Evolutionary conservation across 768 basidiomycete species (phyloP).

Genomic region (Xerocomellus intermedius): DNA sequence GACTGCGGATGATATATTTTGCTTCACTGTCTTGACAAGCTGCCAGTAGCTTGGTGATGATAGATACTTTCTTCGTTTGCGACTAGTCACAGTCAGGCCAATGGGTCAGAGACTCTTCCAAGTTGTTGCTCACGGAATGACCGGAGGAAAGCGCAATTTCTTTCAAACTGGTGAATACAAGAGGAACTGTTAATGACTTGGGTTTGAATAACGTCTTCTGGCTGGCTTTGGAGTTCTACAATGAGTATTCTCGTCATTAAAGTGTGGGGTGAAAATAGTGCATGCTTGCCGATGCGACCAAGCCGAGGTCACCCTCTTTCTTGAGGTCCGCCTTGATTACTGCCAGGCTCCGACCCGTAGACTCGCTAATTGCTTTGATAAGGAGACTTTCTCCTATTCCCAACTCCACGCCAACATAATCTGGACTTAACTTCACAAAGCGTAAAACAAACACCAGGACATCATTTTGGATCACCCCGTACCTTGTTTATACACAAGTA

Average conservation of each 20-base stretch:
- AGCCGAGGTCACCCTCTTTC: conserved; percentile 91
- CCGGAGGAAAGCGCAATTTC: conserved; percentile 89
- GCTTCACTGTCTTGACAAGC: conserved; percentile 91
- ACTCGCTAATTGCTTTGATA: conserved; percentile 93
- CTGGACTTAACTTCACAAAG: conserved; percentile 74
- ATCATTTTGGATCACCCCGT: conserved; percentile 23
- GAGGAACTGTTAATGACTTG: conserved; percentile 83
- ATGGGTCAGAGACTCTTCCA: background rate
- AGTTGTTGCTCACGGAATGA: conserved; percentile 57
- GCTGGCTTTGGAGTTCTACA: conserved; percentile 85
- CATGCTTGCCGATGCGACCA: conserved; percentile 85
- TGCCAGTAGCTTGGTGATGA: conserved; percentile 91
- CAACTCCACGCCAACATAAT: conserved; percentile 92
- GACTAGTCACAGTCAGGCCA: conserved; percentile 49
- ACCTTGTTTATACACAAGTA: conserved; percentile 98
- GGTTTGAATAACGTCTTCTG: conserved; percentile 95
- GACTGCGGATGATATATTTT: conserved; percentile 92
- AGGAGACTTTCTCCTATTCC: conserved; percentile 95
- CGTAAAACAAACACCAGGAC: background rate
- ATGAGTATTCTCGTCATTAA: background rate
- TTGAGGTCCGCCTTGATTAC: conserved; percentile 90
- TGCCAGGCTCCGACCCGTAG: conserved; percentile 82
- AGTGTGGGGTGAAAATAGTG: background rate
- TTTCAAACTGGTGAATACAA: conserved; percentile 84
- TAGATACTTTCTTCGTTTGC: conserved; percentile 91